A percentile compares a stretch with the other conserved stretches of the same genome.
These are phyloP conservation scores for Dendrobium huoshanense DNA, from an alignment of 106 monocot genomes.

Conservation along the genomic window DNA sequence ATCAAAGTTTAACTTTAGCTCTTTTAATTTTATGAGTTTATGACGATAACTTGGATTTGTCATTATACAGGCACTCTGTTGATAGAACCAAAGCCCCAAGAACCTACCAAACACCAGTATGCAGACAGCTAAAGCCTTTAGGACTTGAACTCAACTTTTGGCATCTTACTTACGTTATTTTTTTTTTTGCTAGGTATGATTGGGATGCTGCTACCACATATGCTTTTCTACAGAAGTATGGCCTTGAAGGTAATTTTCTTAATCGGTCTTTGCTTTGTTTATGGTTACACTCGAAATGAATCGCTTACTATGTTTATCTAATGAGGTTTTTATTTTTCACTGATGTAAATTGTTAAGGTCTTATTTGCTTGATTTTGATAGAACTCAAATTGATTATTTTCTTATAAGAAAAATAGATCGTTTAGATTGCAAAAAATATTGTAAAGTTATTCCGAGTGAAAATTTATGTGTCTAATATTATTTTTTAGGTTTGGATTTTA, in stretches of 20 bases:
- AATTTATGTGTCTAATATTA: no score
- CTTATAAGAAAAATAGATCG: no score
- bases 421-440: no score
- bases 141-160: not conserved
- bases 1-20: not conserved
- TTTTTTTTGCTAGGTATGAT: conserved; percentile 61
- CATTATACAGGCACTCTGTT: conserved; percentile 63
- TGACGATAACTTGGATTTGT: not conserved
- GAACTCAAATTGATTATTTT: no score
- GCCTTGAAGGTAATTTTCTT: conserved; percentile 54
- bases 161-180: not conserved
- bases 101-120: conserved; percentile 98
- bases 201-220: conserved; percentile 94
- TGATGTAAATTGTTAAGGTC: not conserved
- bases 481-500: no score
- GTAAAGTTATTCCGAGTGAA: no score
- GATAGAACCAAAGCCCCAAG: conserved; percentile 97
- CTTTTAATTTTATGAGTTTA: not conserved
- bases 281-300: not conserved
- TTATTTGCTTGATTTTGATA: not conserved
- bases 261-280: not conserved
- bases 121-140: conserved; percentile 2
- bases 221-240: conserved; percentile 76
- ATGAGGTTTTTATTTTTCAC: not conserved
- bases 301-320: not conserved